Evolutionary conservation across 208 protist genomes (phyloP).

Genomic region (Balamuthia mandrillaris): DNA sequence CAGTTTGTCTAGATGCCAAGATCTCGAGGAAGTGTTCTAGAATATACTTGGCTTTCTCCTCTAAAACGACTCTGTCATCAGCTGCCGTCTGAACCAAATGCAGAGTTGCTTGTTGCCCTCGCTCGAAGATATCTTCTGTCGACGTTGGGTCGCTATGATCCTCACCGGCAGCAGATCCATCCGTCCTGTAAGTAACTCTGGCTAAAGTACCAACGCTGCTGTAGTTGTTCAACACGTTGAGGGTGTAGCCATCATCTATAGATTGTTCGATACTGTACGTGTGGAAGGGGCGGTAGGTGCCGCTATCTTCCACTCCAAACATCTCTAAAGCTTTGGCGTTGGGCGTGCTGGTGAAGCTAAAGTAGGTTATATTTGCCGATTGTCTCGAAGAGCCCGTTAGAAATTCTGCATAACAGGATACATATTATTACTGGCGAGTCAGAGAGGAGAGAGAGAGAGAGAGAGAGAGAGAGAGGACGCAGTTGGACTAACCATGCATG

Average conservation of each 20-base stretch:
- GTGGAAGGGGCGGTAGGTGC: neutral
- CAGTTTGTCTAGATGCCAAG: neutral
- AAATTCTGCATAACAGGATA: constrained; percentile 1
- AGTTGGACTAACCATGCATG: constrained; percentile 34
- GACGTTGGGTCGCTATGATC: no score
- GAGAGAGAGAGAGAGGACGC: neutral
- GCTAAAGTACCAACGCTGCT: constrained; percentile 9
- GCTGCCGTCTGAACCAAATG: constrained; percentile 24
- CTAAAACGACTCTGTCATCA: neutral
- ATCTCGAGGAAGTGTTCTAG: neutral
- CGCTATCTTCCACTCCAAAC: neutral
- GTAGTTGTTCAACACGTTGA: constrained; percentile 15
- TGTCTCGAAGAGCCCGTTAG: constrained; percentile 33
- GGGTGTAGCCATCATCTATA: neutral
- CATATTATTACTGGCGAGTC: neutral
- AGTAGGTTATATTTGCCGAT: neutral
- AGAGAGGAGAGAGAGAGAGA: neutral
- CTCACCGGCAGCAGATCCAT: neutral
- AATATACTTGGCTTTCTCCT: constrained; percentile 14
- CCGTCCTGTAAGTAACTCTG: neutral
- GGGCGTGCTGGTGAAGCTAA: constrained; percentile 39
- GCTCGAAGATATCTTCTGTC: neutral
- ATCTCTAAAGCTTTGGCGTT: constrained; percentile 24
- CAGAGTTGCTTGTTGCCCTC: neutral
- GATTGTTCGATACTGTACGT: constrained; percentile 17